Evolutionary conservation across 768 basidiomycete species (phyloP).

Genomic region (Thelephora ganbajun): DNA sequence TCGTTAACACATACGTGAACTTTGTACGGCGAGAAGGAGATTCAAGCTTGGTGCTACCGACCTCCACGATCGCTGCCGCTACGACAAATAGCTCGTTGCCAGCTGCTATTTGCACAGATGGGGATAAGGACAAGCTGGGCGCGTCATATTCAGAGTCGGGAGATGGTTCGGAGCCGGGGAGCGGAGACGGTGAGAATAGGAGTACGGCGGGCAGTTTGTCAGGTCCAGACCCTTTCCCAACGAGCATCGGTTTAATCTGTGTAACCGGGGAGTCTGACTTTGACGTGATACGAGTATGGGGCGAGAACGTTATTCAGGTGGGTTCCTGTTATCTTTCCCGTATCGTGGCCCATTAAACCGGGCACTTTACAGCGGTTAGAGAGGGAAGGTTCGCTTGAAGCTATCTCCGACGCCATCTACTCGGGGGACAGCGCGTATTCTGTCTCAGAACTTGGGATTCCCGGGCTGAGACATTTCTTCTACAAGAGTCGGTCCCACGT

Average conservation of each 20-base stretch:
- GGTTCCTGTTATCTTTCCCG: conserved; percentile 8
- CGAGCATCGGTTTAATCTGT: conserved; percentile 48
- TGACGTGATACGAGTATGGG: conserved; percentile 69
- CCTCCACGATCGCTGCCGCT: background rate
- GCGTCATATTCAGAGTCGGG: no score
- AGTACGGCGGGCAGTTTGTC: no score
- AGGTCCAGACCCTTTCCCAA: background rate
- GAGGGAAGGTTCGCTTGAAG: conserved; percentile 38
- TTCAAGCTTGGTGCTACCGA: conserved; percentile 1
- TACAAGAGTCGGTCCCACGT: conserved; percentile 88
- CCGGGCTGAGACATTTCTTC: conserved; percentile 85
- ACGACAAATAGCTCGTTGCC: conserved; percentile 3
- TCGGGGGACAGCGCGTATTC: conserved; percentile 47
- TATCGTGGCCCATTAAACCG: background rate
- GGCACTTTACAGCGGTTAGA: conserved; percentile 40
- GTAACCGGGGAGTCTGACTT: conserved; percentile 78
- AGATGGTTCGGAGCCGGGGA: no score
- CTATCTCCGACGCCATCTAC: conserved; percentile 32
- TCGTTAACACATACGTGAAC: conserved; percentile 83
- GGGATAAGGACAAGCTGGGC: no score
- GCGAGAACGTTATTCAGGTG: conserved; percentile 50
- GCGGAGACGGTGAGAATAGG: no score
- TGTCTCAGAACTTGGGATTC: conserved; percentile 68
- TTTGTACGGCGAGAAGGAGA: conserved; percentile 30
- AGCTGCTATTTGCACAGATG: no score